phyloP scores from a whole-genome alignment of 352 stramenopile genomes.

The Pythium aristosporum region DNA sequence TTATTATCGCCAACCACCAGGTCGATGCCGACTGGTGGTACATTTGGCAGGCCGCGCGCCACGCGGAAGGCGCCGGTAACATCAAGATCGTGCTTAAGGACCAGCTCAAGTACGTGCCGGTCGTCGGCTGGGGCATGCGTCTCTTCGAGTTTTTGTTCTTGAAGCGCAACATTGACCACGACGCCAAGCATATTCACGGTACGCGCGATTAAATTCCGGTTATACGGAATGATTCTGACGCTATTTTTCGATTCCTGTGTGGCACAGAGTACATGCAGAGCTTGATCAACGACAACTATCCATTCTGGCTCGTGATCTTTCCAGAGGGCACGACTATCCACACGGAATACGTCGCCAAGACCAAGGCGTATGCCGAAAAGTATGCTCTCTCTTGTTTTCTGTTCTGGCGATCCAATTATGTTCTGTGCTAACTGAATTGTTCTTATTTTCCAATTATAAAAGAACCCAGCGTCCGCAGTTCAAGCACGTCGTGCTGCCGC shows the following conservation, averaged over 20 bases:
- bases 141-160: conserved; percentile 92
- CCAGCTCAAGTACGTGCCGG: conserved; percentile 86
- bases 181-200: conserved; percentile 67
- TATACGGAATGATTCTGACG: neutral
- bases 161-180: conserved; percentile 75
- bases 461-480: conserved; percentile 81
- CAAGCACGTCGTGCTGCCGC: conserved; percentile 89
- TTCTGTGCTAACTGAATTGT: conserved; percentile 12
- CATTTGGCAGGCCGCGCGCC: conserved; percentile 83
- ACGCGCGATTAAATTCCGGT: neutral
- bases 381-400: conserved; percentile 25
- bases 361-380: conserved; percentile 86
- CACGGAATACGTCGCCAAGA: conserved; percentile 86
- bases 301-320: conserved; percentile 90
- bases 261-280: conserved; percentile 61
- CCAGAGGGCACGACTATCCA: conserved; percentile 92
- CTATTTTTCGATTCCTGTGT: neutral
- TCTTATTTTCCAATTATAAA: conserved; percentile 1
- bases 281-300: conserved; percentile 80
- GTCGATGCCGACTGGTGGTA: conserved; percentile 94
- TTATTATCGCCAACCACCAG: conserved; percentile 92
- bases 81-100: conserved; percentile 93
- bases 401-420: neutral
- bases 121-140: conserved; percentile 89
- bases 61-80: conserved; percentile 63